Conservation (phyloP, 805 yeast genomes). For the Teunomyces cretensis region DNA sequence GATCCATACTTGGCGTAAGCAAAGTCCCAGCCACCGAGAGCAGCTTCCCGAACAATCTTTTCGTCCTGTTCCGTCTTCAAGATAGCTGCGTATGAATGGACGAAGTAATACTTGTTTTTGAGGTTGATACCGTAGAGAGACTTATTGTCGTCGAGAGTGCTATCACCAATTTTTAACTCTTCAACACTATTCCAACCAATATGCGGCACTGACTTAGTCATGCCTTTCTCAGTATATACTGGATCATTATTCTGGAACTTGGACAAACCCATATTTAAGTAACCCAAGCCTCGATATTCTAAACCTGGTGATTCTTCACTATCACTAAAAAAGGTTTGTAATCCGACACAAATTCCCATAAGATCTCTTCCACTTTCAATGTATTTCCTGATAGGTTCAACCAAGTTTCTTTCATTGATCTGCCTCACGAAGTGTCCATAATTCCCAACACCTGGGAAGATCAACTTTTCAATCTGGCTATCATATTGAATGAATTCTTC, state of each 20-base stretch:
- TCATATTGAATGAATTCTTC: slow-evolving; percentile 48
- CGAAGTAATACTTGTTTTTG: slow-evolving; percentile 80
- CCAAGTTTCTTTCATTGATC: slow-evolving; percentile 59
- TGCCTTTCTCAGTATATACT: slow-evolving; percentile 19
- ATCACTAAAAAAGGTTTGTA: slow-evolving; percentile 76
- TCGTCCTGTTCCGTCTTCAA: slow-evolving; percentile 33
- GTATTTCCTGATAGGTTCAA: slow-evolving; percentile 63
- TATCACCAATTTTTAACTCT: slow-evolving; percentile 20
- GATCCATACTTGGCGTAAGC: slow-evolving; percentile 73
- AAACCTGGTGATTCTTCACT: slow-evolving; percentile 71
- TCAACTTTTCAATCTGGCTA: slow-evolving; percentile 51
- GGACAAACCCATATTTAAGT: slow-evolving; percentile 43
- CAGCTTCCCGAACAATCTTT: slow-evolving; percentile 26
- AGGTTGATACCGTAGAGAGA: slow-evolving; percentile 65
- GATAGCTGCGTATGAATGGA: slow-evolving; percentile 88
- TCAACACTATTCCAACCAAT: slow-evolving; percentile 87
- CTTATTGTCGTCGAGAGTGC: slow-evolving; percentile 20
- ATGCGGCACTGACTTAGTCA: slow-evolving; percentile 84
- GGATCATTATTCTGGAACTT: slow-evolving; percentile 54
- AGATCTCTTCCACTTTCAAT: slow-evolving; percentile 77
- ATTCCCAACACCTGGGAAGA: slow-evolving; percentile 97
- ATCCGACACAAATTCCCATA: slow-evolving; percentile 98
- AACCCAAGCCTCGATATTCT: slow-evolving; percentile 60
- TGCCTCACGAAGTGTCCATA: slow-evolving; percentile 89
- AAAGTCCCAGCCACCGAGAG: slow-evolving; percentile 62